Percentiles rank a stretch among this genome's conserved stretches.
phyloP scores from a whole-genome alignment of 176 grass and related monocot species.

The Pharus latifolius region DNA sequence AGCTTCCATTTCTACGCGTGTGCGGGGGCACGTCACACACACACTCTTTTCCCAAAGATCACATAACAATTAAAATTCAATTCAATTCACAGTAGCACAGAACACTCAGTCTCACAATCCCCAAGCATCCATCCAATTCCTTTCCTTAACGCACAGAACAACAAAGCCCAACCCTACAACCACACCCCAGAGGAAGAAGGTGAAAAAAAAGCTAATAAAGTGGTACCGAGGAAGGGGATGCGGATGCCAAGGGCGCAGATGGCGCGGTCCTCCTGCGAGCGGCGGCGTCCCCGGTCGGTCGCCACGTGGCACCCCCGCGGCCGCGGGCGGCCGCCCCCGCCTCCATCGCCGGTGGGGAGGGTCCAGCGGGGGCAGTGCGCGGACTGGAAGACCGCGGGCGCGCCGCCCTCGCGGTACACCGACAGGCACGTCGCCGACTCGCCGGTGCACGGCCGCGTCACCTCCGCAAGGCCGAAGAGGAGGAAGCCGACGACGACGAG shows the following conservation, averaged over 20 bases:
- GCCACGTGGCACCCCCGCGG: constrained; percentile 50
- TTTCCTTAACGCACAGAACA: too few relatives aligned
- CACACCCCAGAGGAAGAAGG: not conserved
- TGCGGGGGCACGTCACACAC: too few relatives aligned
- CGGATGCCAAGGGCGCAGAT: constrained; percentile 76
- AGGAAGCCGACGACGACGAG: not conserved
- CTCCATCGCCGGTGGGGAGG: constrained; percentile 22
- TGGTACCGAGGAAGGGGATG: constrained; percentile 71
- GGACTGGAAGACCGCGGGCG: constrained; percentile 80
- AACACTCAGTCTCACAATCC: not conserved
- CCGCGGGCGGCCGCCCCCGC: not conserved
- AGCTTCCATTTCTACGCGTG: too few relatives aligned
- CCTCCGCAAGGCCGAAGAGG: not conserved
- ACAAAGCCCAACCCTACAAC: not conserved
- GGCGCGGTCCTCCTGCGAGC: constrained; percentile 73
- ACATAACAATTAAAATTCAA: too few relatives aligned
- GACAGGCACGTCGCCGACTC: constrained; percentile 68
- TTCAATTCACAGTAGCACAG: too few relatives aligned
- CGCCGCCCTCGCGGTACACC: constrained; percentile 76
- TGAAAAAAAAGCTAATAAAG: not conserved
- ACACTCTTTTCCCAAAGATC: too few relatives aligned
- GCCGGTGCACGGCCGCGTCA: constrained; percentile 6
- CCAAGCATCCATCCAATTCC: too few relatives aligned
- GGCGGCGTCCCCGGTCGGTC: constrained; percentile 46
- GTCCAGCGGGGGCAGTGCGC: constrained; percentile 79